Conservation (phyloP, 2,329 filamentous ascomycete genomes). For the Aaosphaeria arxii region DNA sequence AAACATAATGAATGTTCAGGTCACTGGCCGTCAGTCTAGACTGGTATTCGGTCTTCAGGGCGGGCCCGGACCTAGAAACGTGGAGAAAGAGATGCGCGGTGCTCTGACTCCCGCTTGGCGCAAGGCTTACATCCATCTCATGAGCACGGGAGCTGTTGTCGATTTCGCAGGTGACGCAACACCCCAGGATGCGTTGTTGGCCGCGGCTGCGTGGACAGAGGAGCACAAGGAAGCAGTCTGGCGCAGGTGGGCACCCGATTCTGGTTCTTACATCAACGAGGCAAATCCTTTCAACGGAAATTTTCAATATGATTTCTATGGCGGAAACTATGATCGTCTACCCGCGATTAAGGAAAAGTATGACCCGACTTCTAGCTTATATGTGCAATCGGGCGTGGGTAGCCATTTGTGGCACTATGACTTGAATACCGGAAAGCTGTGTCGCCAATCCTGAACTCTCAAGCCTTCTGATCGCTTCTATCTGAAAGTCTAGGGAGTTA, state of each 20-base stretch:
- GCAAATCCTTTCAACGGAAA: constrained; percentile 18
- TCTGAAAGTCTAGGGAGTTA: too few relatives aligned
- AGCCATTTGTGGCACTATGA: constrained; percentile 15
- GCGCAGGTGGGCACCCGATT: too few relatives aligned
- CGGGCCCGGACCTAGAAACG: too few relatives aligned
- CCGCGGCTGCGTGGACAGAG: too few relatives aligned
- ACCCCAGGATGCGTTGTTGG: too few relatives aligned
- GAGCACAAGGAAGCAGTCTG: too few relatives aligned
- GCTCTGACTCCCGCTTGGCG: constrained; percentile 25
- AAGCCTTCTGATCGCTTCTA: too few relatives aligned
- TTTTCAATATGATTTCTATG: constrained; percentile 24
- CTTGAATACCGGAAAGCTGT: neutral
- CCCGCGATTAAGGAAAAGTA: constrained; percentile 15
- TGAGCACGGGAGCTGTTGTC: constrained; percentile 5
- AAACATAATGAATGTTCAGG: constrained; percentile 10
- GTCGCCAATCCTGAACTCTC: neutral
- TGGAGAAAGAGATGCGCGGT: neutral
- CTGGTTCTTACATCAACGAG: constrained; percentile 28
- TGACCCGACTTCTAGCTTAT: constrained; percentile 19
- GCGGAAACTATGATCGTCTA: constrained; percentile 14
- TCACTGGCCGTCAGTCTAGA: constrained; percentile 4
- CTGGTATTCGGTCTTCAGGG: constrained; percentile 10
- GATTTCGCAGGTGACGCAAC: too few relatives aligned
- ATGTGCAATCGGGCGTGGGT: constrained; percentile 22
- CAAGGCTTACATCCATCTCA: constrained; percentile 16